Base-by-base conservation (phyloP, 2,329 filamentous ascomycete genomes). In the Epichloe hybrida region DNA sequence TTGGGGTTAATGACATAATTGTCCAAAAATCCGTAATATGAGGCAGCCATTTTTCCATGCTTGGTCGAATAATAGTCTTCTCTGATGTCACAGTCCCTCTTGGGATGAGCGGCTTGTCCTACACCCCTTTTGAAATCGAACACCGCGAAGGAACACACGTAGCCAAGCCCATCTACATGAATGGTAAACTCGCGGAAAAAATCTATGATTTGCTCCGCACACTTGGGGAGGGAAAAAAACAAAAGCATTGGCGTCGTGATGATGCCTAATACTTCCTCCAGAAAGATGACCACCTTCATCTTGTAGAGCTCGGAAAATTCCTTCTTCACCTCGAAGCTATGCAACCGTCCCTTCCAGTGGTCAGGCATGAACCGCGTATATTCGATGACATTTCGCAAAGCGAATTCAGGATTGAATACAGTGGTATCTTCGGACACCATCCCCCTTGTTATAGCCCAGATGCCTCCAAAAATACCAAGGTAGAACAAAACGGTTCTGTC, bases 171-270 rank as follows among this genome's bases (percentile, higher is more conserved):
- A 62, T 98, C 93, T 15, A 98, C 91, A 59, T 98, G 90, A 21
- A 98, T 83, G 0, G 93, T 97, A 59, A 97, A 96, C 64, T 98
- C 93, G 39, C 93, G 83, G 72, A 98, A 97, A 68, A 98, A 98
- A 68, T 98, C 93, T 52, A 97, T 84, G 55, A 98, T 84, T 53
- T 90, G 87, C 58, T 97, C 91, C 63, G 86, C 91, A 65, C 87
- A 94, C 58, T 83, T 85, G 0, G 90, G 88, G 36, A 97, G 75
- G 54, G 21, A 23, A 87, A 90, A 62, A 87, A 84, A 69, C 12
- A 98, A 77, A 41, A 98, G 79, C 59, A 95, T 83, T 0, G 93
- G 93, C 0, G 91, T 95, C 52, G 95, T 84, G 50, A 97, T 79
- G 64, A 98, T 94, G 61, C 90, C 91, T 53, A 96, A 68, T 4